phyloP scores from a whole-genome alignment of 768 basidiomycete species.

The Clavaria fumosa region DNA sequence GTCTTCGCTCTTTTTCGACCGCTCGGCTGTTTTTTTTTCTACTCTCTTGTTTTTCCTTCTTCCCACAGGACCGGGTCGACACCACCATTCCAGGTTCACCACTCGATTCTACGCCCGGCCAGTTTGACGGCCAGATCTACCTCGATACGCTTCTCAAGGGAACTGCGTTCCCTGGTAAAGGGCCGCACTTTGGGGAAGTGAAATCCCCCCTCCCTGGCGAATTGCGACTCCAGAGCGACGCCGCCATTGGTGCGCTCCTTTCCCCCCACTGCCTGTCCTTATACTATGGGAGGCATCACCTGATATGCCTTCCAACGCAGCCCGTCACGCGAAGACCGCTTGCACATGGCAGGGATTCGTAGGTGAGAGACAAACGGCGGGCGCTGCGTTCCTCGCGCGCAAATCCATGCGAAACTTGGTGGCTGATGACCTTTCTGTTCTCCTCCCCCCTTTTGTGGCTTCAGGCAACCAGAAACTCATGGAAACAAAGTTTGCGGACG shows the following conservation, averaged over 20 bases:
- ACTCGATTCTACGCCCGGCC: conserved; percentile 30
- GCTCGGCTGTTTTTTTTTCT: not conserved
- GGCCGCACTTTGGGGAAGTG: conserved; percentile 13
- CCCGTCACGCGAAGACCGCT: conserved; percentile 15
- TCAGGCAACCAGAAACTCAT: conserved; percentile 15
- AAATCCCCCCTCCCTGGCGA: conserved; percentile 15
- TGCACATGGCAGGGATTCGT: conserved; percentile 27
- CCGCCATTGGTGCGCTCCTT: conserved; percentile 11
- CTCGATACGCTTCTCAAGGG: conserved; percentile 32
- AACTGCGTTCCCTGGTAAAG: conserved; percentile 21
- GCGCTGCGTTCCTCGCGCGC: too few relatives aligned
- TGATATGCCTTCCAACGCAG: too few relatives aligned
- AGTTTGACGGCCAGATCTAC: conserved; percentile 32
- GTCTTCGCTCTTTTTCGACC: too few relatives aligned
- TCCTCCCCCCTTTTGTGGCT: not conserved
- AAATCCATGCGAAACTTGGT: too few relatives aligned
- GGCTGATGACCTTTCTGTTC: too few relatives aligned
- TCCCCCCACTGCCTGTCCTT: not conserved
- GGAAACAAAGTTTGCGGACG: conserved; percentile 15
- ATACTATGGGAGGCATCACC: too few relatives aligned
- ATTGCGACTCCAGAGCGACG: conserved; percentile 20
- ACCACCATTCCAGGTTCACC: conserved; percentile 19
- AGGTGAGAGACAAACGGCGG: conserved; percentile 8
- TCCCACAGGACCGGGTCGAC: conserved; percentile 22
- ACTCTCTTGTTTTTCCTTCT: conserved; percentile 13